Conservation (phyloP, 1,284 basidiomycete genomes). For the Cutaneotrichosporon mucoides region DNA sequence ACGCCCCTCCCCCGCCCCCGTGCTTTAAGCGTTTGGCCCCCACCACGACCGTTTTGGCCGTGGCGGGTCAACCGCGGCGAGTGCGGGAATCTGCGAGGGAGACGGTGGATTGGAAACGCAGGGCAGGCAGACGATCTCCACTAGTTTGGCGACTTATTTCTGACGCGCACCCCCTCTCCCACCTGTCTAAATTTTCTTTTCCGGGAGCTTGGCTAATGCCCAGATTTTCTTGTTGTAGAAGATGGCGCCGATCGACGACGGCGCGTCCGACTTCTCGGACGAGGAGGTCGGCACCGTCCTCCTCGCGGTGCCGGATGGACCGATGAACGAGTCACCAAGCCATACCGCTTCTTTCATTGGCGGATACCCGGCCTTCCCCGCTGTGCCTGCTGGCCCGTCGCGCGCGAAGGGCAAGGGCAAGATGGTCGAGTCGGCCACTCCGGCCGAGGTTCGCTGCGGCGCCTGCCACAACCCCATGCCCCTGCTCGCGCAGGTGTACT, state of each 20-base stretch:
- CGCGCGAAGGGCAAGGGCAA: not conserved
- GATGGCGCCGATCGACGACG: not conserved
- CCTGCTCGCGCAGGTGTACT: conserved; percentile 48
- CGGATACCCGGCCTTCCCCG: conserved; percentile 47
- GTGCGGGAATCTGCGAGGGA: conserved; percentile 1
- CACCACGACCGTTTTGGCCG: conserved; percentile 22
- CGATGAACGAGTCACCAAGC: conserved; percentile 32
- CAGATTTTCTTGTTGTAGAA: not conserved
- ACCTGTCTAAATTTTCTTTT: not conserved
- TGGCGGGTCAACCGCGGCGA: not conserved
- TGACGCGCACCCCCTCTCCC: conserved; percentile 24
- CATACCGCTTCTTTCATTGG: conserved; percentile 43
- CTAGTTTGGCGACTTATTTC: conserved; percentile 49
- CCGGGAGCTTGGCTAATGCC: conserved; percentile 4
- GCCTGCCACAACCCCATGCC: conserved; percentile 42
- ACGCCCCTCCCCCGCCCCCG: conserved; percentile 6
- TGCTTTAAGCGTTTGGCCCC: conserved; percentile 11
- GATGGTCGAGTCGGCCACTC: conserved; percentile 4
- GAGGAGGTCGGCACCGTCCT: conserved; percentile 33
- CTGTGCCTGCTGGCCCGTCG: conserved; percentile 19
- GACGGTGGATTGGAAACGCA: not conserved
- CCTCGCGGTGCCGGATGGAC: conserved; percentile 48
- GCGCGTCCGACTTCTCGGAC: not conserved
- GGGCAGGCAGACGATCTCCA: conserved; percentile 36
- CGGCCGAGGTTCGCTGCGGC: conserved; percentile 34